Conservation (phyloP, 2,329 filamentous ascomycete species). For the Penicillium paneum region DNA sequence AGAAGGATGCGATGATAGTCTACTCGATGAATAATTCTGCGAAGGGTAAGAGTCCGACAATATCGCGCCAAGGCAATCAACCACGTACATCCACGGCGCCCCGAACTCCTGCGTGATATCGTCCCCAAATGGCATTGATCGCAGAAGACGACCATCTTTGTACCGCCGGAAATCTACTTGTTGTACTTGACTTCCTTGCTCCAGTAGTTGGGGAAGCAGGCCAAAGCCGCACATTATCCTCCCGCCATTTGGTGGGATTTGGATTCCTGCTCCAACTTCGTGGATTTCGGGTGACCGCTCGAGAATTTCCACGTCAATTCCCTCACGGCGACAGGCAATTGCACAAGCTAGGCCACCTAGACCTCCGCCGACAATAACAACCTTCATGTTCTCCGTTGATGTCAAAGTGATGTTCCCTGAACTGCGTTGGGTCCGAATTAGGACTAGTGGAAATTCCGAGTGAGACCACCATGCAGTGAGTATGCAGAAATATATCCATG, state of each 20-base stretch:
- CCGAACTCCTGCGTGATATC: constrained; percentile 21
- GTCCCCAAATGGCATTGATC: constrained; percentile 22
- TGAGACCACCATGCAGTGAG: neutral
- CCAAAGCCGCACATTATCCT: constrained; percentile 18
- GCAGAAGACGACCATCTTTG: constrained; percentile 16
- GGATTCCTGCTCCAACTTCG: constrained; percentile 28
- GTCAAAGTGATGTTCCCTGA: neutral
- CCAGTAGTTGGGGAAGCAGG: constrained; percentile 12
- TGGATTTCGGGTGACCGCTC: constrained; percentile 18
- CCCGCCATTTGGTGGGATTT: constrained; percentile 29
- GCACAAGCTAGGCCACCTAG: constrained; percentile 25
- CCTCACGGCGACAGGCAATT: constrained; percentile 22
- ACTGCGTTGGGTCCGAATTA: neutral
- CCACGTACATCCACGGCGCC: constrained; percentile 25
- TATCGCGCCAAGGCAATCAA: neutral
- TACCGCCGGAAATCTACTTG: constrained; percentile 21
- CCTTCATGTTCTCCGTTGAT: constrained; percentile 55
- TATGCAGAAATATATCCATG: neutral
- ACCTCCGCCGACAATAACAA: constrained; percentile 46
- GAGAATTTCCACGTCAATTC: constrained; percentile 21
- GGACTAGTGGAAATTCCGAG: neutral
- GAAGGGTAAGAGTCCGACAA: neutral
- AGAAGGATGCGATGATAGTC: constrained; percentile 20
- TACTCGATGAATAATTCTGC: constrained; percentile 21
- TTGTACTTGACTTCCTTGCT: constrained; percentile 8